phyloP scores from a whole-genome alignment of 129 eudicot species.

The Kitagawia praeruptora region DNA sequence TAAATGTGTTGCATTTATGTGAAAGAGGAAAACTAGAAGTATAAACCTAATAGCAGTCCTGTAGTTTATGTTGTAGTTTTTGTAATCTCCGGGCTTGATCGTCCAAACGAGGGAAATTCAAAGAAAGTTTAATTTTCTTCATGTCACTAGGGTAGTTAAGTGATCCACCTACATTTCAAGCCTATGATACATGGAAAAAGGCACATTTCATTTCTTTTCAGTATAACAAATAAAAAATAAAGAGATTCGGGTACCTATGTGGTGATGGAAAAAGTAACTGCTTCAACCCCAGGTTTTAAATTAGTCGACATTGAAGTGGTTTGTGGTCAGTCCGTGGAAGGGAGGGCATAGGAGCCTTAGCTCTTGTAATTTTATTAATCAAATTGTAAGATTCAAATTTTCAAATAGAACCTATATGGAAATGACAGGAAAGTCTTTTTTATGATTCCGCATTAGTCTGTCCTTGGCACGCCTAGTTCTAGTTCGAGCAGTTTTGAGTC shows the following conservation, averaged over 20 bases:
- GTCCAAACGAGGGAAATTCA: too few relatives aligned
- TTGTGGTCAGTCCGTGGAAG: not conserved
- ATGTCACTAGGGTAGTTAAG: too few relatives aligned
- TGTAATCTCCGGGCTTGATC: too few relatives aligned
- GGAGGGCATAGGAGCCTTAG: not conserved
- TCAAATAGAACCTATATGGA: not conserved
- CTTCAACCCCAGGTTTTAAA: not conserved
- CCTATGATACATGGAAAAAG: not conserved
- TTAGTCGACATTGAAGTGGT: not conserved
- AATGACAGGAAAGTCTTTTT: not conserved
- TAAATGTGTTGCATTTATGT: too few relatives aligned
- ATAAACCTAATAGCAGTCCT: too few relatives aligned
- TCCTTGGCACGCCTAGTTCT: not conserved
- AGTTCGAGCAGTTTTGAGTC: not conserved
- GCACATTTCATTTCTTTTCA: not conserved
- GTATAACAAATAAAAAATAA: not conserved
- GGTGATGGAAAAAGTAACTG: not conserved
- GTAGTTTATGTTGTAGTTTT: too few relatives aligned
- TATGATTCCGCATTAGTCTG: not conserved
- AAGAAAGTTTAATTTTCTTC: too few relatives aligned
- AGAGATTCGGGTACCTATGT: not conserved
- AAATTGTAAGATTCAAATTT: not conserved
- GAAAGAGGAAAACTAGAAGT: too few relatives aligned
- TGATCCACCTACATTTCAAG: not conserved
- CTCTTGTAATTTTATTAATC: not conserved